Percentiles rank a stretch among this genome's conserved stretches.
Conservation (phyloP, 2,329 filamentous ascomycete species). For the Apiospora rasikravindrae region DNA sequence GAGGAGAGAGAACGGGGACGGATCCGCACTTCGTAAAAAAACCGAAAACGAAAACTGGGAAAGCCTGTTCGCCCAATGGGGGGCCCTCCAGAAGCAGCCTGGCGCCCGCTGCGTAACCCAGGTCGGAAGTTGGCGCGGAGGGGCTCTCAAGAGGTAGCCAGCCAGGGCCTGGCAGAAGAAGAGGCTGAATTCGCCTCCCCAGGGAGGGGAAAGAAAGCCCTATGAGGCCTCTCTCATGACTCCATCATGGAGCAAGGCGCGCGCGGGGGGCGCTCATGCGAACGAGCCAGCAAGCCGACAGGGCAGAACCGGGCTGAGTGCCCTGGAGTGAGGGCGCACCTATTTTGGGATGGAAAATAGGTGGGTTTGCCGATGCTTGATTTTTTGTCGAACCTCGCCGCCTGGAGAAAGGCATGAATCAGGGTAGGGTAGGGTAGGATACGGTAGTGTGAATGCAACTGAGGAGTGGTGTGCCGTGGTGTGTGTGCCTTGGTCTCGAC, state of each 20-base stretch:
- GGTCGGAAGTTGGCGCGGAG: not conserved
- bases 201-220: not conserved
- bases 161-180: not conserved
- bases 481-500: not conserved
- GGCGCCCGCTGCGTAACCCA: not conserved
- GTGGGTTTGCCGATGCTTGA: not conserved
- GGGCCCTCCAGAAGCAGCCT: not conserved
- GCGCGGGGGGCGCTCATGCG: not conserved
- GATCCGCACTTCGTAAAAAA: not conserved
- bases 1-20: not conserved
- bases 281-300: not conserved
- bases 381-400: not conserved
- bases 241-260: not conserved
- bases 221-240: conserved; percentile 6
- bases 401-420: conserved; percentile 10
- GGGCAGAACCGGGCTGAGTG: not conserved
- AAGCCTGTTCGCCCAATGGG: conserved; percentile 2
- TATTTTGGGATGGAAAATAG: conserved; percentile 9
- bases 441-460: not conserved
- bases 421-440: not conserved
- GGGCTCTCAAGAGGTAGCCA: not conserved
- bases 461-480: not conserved
- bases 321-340: not conserved
- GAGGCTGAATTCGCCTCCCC: not conserved
- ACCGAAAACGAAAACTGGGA: conserved; percentile 5